Percentiles rank a stretch among this genome's conserved stretches.
phyloP scores from a whole-genome alignment of 805 yeast species.

The Candida argentea region DNA sequence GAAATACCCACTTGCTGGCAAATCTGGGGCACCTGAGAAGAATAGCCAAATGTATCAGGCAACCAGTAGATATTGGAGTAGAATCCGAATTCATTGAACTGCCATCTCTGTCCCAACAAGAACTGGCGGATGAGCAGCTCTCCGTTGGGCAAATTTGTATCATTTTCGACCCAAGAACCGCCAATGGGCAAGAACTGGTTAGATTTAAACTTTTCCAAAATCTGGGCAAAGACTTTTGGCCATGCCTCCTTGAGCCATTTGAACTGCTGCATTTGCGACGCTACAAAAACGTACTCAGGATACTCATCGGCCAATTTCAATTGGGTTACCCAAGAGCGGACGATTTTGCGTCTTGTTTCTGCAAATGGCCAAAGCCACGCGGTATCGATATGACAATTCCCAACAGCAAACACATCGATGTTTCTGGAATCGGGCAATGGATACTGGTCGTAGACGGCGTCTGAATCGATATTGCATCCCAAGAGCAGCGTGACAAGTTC shows the following conservation, averaged over 20 bases:
- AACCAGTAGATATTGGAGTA: slow-evolving; percentile 81
- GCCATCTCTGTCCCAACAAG: slow-evolving; percentile 81
- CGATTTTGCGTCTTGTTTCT: slow-evolving; percentile 86
- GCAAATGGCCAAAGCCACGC: slow-evolving; percentile 99
- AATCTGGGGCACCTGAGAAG: slow-evolving; percentile 90
- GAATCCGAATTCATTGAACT: slow-evolving; percentile 66
- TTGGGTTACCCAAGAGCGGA: slow-evolving; percentile 93
- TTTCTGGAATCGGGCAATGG: slow-evolving; percentile 22
- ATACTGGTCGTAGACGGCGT: slow-evolving; percentile 41
- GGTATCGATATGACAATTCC: slow-evolving; percentile 95
- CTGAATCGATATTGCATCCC: slow-evolving; percentile 57
- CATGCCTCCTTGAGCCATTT: slow-evolving; percentile 85
- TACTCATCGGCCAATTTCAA: slow-evolving; percentile 72
- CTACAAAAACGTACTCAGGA: slow-evolving; percentile 90
- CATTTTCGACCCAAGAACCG: slow-evolving; percentile 97
- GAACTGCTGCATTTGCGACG: slow-evolving; percentile 94
- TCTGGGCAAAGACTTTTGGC: slow-evolving; percentile 61
- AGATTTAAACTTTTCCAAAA: slow-evolving; percentile 55
- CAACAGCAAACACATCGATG: slow-evolving; percentile 74
- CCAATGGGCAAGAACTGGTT: slow-evolving; percentile 86
- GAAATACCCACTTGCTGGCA: slow-evolving; percentile 81
- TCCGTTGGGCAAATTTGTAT: slow-evolving; percentile 91
- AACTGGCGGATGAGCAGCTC: slow-evolving; percentile 87
- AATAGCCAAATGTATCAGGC: slow-evolving; percentile 96
- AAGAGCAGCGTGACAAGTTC: slow-evolving; percentile 51